Evolutionary conservation across 2,329 filamentous ascomycete species (phyloP), one percentile per base, ranked within the genome.

Genomic region (Tolypocladium amazonense): DNA sequence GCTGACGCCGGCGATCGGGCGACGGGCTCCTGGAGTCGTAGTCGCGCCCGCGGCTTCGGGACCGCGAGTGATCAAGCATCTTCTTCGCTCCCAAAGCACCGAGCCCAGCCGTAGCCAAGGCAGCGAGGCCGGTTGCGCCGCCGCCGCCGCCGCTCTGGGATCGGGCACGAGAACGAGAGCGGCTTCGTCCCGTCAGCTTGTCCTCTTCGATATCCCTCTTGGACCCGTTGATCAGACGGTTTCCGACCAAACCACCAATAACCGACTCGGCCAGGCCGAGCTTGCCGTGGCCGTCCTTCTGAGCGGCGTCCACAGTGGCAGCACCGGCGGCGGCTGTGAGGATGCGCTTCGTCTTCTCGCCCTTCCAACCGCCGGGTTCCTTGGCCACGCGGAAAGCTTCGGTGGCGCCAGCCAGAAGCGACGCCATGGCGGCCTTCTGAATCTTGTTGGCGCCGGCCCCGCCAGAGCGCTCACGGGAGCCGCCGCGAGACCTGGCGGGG

Each of bases 381-480:
- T 93, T 96, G 71, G 92, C 87, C 60, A 92, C 87, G 62, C 90
- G 88, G 80, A 96, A 96, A 50, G 93, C 93, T 74, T 97, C 92
- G 59, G 92, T 89, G 47, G 92, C 93, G 67, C 92, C 93, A 37
- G 93, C 92, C 55, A 96, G 83, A 45, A 97, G 80, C 25, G 92
- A 94, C 39, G 93, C 92, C 78, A 94, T 93, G 71, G 92, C 90
- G 39, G 92, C 92, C 75, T 96, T 91, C 65, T 92, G 86, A 55
- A 90, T 83, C 67, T 89, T 89, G 66, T 77, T 80, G 41, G 77
- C 74, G 15, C 70, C 69, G 37, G 69, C 72, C 47, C 78, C 78
- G 60, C 80, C 77, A 52, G 81, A 79, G 59, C 79, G 76, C 38
- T 81, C 83, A 63, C 82, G 81, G 61, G 83, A 83, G 27, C 81